These are phyloP conservation scores for Periglandula ipomoeae DNA, from an alignment of 2,329 filamentous ascomycete species.

Conservation along the genomic window DNA sequence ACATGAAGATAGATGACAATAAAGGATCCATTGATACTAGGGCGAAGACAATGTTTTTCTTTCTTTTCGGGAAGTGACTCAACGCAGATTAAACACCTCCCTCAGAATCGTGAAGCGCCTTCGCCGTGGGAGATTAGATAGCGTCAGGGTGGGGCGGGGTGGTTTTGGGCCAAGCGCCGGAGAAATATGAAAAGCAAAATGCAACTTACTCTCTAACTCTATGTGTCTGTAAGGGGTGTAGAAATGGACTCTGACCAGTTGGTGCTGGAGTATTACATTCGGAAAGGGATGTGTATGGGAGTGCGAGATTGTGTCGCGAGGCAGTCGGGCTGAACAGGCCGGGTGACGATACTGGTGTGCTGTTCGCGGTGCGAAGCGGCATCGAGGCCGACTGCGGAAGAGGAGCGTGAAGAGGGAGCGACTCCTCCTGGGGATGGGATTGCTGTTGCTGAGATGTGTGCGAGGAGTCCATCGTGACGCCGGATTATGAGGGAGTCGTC, in stretches of 20 bases:
- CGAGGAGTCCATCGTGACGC: conserved; percentile 11
- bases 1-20: too few relatives aligned
- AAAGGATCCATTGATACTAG: too few relatives aligned
- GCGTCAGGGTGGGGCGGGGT: background rate
- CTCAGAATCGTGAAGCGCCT: background rate
- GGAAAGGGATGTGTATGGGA: conserved; percentile 34
- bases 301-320: conserved; percentile 29
- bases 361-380: conserved; percentile 40
- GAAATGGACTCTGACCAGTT: conserved; percentile 46
- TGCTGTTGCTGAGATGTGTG: conserved; percentile 6
- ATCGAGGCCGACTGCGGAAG: conserved; percentile 28
- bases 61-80: background rate
- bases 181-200: background rate
- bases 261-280: conserved; percentile 45
- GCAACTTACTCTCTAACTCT: conserved; percentile 64
- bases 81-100: background rate
- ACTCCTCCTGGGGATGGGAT: conserved; percentile 3
- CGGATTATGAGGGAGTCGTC: background rate
- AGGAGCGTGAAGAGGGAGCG: conserved; percentile 20
- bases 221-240: conserved; percentile 64
- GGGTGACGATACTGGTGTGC: conserved; percentile 51
- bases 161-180: too few relatives aligned
- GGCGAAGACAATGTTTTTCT: too few relatives aligned
- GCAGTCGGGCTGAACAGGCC: conserved; percentile 50
- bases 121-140: background rate